Evolutionary conservation across 768 basidiomycete genomes (phyloP).

Genomic region (Boletus coccyginus): DNA sequence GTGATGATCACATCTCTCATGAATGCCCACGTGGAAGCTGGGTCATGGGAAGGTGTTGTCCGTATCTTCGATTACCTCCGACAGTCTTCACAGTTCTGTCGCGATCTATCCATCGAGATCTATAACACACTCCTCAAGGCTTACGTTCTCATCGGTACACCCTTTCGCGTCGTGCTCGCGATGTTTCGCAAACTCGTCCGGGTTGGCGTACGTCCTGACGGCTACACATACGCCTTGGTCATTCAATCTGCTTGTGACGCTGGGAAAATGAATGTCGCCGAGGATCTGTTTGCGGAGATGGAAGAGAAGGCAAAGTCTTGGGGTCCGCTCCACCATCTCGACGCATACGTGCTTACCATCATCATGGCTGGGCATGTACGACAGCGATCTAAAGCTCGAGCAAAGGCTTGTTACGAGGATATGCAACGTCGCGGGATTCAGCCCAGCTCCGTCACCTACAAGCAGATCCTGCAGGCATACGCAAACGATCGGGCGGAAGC

Average conservation of each 20-base stretch:
- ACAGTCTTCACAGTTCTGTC: conserved; percentile 32
- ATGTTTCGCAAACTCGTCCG: conserved; percentile 58
- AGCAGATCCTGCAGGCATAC: conserved; percentile 63
- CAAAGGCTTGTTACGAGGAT: conserved; percentile 65
- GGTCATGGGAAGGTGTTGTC: conserved; percentile 75
- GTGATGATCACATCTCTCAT: conserved; percentile 70
- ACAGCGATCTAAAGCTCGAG: conserved; percentile 46
- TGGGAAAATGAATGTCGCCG: conserved; percentile 59
- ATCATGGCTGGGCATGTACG: conserved; percentile 74
- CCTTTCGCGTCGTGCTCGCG: conserved; percentile 58
- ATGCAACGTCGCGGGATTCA: conserved; percentile 66
- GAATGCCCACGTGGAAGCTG: conserved; percentile 79
- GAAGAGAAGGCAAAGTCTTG: conserved; percentile 39
- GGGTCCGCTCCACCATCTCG: conserved; percentile 42
- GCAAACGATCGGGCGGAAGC: conserved; percentile 45
- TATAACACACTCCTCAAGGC: conserved; percentile 83
- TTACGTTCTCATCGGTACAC: conserved; percentile 76
- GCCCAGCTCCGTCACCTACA: conserved; percentile 68
- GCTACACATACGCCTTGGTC: conserved; percentile 65
- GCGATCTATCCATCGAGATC: conserved; percentile 53
- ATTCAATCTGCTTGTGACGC: conserved; percentile 82
- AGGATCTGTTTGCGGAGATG: conserved; percentile 68
- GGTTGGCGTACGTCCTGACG: conserved; percentile 54
- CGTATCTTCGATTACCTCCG: conserved; percentile 63
- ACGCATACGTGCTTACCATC: conserved; percentile 65